These are phyloP conservation scores for Gentiana macrophylla DNA, from an alignment of 257 asterid species.

Conservation along the genomic window DNA sequence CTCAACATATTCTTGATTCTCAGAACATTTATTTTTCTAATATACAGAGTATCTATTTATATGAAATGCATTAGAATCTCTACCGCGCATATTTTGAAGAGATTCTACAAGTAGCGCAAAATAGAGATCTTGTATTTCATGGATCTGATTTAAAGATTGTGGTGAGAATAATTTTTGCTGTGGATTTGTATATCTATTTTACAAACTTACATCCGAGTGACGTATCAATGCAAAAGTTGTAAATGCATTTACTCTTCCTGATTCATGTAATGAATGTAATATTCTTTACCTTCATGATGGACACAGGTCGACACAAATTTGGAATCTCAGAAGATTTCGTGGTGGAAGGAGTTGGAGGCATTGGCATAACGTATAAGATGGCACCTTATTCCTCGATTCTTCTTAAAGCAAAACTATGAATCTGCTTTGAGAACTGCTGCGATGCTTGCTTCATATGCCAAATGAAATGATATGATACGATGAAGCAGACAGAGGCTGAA, in stretches of 20 bases:
- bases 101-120: too few relatives aligned
- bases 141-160: too few relatives aligned
- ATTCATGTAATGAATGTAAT: not conserved
- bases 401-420: slow-evolving; percentile 60
- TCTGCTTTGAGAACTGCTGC: too few relatives aligned
- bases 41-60: too few relatives aligned
- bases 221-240: not conserved
- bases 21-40: too few relatives aligned
- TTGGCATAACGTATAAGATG: slow-evolving; percentile 38
- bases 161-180: not conserved
- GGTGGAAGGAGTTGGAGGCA: slow-evolving; percentile 55
- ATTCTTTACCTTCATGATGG: not conserved
- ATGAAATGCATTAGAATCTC: too few relatives aligned
- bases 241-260: not conserved
- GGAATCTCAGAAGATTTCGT: slow-evolving; percentile 55
- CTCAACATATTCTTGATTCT: too few relatives aligned
- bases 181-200: not conserved
- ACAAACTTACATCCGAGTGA: not conserved
- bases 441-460: too few relatives aligned
- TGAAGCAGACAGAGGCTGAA: too few relatives aligned
- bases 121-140: too few relatives aligned
- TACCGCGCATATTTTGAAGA: too few relatives aligned
- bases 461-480: too few relatives aligned
- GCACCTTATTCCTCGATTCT: slow-evolving; percentile 75
- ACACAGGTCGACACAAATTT: slow-evolving; percentile 83